These are phyloP conservation scores for Scenedesmus sp. DNA, from an alignment of 163 green algal species.

Conservation along the genomic window DNA sequence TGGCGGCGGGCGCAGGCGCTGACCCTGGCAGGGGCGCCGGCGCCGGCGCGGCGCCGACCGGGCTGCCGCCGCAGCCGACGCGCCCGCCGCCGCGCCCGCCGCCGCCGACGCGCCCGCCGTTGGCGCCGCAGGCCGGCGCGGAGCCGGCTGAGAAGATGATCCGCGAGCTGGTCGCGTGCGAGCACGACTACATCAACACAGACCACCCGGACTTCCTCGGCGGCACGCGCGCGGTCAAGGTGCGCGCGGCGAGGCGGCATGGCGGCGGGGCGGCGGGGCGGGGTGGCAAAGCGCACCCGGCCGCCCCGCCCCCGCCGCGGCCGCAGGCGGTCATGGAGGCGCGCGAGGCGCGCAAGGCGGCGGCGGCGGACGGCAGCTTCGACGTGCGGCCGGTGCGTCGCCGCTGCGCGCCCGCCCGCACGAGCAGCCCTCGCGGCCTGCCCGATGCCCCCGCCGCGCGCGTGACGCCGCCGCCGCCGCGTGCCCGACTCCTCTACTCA, in stretches of 20 bases:
- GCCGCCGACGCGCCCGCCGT: constrained; percentile 35
- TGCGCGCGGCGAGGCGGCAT: background rate
- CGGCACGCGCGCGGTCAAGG: constrained; percentile 38
- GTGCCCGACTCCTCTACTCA: background rate
- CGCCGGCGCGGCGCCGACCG: background rate
- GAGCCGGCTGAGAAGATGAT: constrained; percentile 96
- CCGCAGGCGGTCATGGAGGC: constrained; percentile 49
- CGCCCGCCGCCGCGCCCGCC: background rate
- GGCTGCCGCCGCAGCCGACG: background rate
- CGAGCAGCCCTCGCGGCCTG: background rate
- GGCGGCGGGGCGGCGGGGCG: background rate
- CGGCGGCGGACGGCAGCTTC: constrained; percentile 2
- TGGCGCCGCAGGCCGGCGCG: constrained; percentile 68
- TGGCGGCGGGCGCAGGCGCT: too few species aligned
- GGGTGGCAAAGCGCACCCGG: too few species aligned
- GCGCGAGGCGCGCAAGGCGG: constrained; percentile 24
- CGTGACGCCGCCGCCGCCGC: too few species aligned
- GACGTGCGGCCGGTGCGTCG: background rate
- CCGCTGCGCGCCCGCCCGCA: background rate
- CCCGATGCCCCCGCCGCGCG: too few species aligned
- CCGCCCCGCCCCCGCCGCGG: too few species aligned
- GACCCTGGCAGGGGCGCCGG: background rate
- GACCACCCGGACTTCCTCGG: constrained; percentile 96
- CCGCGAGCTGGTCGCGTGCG: constrained; percentile 86
- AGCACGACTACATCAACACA: constrained; percentile 99